Conservation (phyloP, 2,329 filamentous ascomycete species). For the Rhynchosporium agropyri region DNA sequence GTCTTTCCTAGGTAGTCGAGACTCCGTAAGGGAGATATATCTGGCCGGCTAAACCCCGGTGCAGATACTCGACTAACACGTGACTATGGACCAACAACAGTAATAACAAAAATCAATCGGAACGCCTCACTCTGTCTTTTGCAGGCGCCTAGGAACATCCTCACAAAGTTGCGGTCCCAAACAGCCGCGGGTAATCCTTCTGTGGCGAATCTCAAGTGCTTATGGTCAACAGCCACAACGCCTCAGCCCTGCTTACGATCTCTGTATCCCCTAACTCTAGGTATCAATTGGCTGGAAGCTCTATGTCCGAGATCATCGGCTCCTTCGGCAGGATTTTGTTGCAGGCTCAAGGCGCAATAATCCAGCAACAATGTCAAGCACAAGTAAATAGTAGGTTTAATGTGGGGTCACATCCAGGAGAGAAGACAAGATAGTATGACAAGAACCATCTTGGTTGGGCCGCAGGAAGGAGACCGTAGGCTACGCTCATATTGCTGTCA, state of each 20-base stretch:
- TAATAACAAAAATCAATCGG: neutral
- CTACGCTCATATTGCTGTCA: neutral
- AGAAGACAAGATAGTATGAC: neutral
- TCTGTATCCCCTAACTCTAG: constrained; percentile 2
- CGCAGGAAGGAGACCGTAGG: neutral
- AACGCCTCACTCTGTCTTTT: neutral
- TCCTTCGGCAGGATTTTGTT: constrained; percentile 1
- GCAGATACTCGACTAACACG: no score
- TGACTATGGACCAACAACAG: no score
- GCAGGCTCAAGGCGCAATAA: constrained; percentile 10
- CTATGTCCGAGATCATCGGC: constrained; percentile 1
- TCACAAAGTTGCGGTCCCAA: neutral
- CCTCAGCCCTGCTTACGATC: constrained; percentile 27
- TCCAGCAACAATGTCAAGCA: neutral
- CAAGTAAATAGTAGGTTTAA: neutral
- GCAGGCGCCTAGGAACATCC: neutral
- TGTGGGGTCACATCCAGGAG: neutral
- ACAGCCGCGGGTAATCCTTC: constrained; percentile 16
- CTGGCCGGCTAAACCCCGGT: no score
- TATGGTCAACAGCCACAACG: constrained; percentile 23
- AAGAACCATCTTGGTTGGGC: neutral
- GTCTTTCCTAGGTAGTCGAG: no score
- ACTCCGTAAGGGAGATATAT: no score
- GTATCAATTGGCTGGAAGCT: constrained; percentile 8
- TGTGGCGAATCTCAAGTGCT: constrained; percentile 26